phyloP scores from a whole-genome alignment of 441 rosid genomes.

The Flueggea neowawraea region DNA sequence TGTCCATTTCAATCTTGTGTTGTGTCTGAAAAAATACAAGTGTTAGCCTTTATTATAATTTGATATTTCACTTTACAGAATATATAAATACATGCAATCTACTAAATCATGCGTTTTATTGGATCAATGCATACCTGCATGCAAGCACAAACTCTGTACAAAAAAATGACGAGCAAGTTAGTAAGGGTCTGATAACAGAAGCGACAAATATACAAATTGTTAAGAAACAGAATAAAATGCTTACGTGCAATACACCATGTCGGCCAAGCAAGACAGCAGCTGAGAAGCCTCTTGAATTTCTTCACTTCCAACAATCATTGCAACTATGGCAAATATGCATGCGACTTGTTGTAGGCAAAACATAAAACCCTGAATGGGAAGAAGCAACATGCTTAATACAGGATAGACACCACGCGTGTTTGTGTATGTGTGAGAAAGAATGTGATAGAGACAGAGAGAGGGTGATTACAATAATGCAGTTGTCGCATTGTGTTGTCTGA shows the following conservation, averaged over 20 bases:
- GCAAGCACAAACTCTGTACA: constrained; percentile 93
- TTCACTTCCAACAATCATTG: constrained; percentile 90
- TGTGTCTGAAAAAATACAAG: constrained; percentile 58
- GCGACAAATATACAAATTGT: no score
- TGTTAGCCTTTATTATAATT: not conserved
- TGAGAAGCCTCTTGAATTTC: constrained; percentile 90
- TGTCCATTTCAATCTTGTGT: constrained; percentile 97
- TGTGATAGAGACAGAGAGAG: constrained; percentile 10
- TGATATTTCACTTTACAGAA: not conserved
- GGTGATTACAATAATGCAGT: constrained; percentile 79
- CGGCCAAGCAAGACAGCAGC: constrained; percentile 66
- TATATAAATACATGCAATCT: no score
- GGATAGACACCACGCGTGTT: not conserved
- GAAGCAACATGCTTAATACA: constrained; percentile 6
- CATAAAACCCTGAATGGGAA: constrained; percentile 79
- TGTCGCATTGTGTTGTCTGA: constrained; percentile 92
- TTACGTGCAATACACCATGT: constrained; percentile 93
- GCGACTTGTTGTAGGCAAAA: constrained; percentile 94
- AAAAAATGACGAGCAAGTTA: constrained; percentile 15
- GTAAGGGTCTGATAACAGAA: constrained; percentile 7
- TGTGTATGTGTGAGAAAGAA: not conserved
- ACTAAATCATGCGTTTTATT: no score
- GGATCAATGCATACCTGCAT: constrained; percentile 67
- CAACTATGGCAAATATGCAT: constrained; percentile 85
- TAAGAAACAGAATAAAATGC: constrained; percentile 12